Conservation (phyloP, 306 rosid species). For the Sicyos baderoa region DNA sequence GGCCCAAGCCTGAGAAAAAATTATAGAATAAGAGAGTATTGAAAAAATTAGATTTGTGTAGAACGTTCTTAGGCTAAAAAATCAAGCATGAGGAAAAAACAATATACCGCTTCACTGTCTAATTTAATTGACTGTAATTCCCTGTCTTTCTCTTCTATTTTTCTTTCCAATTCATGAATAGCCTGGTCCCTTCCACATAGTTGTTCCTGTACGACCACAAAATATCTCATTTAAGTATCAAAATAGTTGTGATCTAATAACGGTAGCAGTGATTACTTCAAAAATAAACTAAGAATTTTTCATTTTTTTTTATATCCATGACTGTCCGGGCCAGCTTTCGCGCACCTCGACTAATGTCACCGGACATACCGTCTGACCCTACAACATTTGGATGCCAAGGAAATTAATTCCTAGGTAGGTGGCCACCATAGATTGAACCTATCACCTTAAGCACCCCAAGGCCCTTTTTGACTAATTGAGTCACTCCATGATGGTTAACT, state of each 20-base stretch:
- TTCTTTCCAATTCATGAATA: constrained; percentile 69
- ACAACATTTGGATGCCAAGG: too few relatives aligned
- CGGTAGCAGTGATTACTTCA: background rate
- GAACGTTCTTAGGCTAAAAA: too few relatives aligned
- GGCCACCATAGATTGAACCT: too few relatives aligned
- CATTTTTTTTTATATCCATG: too few relatives aligned
- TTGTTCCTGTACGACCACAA: constrained; percentile 61
- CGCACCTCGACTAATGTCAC: too few relatives aligned
- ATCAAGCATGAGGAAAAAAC: constrained; percentile 17
- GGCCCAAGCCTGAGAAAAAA: constrained; percentile 76
- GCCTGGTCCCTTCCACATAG: constrained; percentile 62
- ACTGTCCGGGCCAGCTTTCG: too few relatives aligned
- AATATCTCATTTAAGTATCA: background rate
- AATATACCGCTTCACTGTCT: constrained; percentile 88
- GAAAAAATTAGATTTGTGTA: background rate
- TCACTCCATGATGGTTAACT: too few relatives aligned
- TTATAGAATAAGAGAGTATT: background rate
- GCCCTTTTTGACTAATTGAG: too few relatives aligned
- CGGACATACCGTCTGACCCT: too few relatives aligned
- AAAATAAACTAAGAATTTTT: background rate
- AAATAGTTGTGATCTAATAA: background rate
- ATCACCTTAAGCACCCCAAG: too few relatives aligned
- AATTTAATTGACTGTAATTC: constrained; percentile 73
- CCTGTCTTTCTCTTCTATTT: constrained; percentile 79
- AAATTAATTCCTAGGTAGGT: too few relatives aligned